Base-by-base conservation (phyloP, 805 yeast species). In the Kodamaea sagamina region DNA sequence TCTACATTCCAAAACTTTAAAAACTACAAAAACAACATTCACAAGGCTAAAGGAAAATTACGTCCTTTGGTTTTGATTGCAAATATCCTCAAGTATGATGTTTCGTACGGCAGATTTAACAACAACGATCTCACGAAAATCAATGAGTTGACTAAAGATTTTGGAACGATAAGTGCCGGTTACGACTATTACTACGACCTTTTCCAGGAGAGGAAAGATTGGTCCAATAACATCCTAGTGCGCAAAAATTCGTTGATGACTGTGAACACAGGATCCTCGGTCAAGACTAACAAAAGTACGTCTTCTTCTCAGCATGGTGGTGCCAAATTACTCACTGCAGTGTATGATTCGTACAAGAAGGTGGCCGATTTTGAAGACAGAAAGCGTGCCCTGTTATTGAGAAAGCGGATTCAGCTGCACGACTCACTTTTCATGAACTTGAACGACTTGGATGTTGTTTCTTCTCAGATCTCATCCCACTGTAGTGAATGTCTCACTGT, bases 281-380 rank as follows among this genome's bases (percentile, higher is more conserved):
- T 28, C 6, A 24, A 27, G 3, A 25, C 26, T 3, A 24, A 12
- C 9, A 18, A 17, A 11, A 24, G 36, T 8, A 19, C 32, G 3
- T 21, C 8, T 11, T 26, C 39, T 9, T 28, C 32, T 13, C 27
- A 10, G 22, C 39, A 41, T 16, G 44, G 44, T n/a, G 58, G 56
- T 18, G 51, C 52, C 29, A 61, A 59, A 41, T 45, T 62, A 15
- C 53, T 58, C 40, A 50, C 62, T 8, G 49, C 63, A 3, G 53
- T 63, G 28, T 50, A 56, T 24, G 62, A 59, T 13, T 51, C 59
- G 3, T 65, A 65, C 40, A 57, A 54, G 18, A 53, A 57, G 13
- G 69, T 63, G 3, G 68, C 65, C 0, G 51, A 51, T 16, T 61
- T 46, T 42, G 69, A 65, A 42, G 52, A 52, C 25, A 40, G 41